Conservation (phyloP, 2,329 filamentous ascomycete genomes). For the Xylogone sp. region DNA sequence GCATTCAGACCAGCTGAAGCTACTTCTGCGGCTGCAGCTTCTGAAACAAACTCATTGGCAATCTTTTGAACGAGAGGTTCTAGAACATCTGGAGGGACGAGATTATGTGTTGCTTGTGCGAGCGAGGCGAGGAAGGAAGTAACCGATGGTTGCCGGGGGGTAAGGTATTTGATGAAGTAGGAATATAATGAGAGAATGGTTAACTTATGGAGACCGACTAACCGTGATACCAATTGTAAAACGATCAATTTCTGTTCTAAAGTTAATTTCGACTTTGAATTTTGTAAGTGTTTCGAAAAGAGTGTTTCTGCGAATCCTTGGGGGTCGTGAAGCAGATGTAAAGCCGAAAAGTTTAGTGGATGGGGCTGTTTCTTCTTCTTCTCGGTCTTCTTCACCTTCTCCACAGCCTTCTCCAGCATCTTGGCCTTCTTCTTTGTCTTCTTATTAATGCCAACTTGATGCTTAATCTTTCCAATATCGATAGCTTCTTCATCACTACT, state of each 20-base stretch:
- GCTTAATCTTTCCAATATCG: slow-evolving; percentile 77
- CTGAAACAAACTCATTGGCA: slow-evolving; percentile 96
- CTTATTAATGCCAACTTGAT: slow-evolving; percentile 90
- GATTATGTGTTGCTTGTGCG: slow-evolving; percentile 84
- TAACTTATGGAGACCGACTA: slow-evolving; percentile 90
- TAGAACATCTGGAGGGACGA: slow-evolving; percentile 88
- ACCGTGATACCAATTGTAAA: slow-evolving; percentile 81
- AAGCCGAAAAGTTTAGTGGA: slow-evolving; percentile 89
- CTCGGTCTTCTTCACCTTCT: slow-evolving; percentile 78
- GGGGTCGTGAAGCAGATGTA: slow-evolving; percentile 90
- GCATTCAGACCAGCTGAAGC: slow-evolving; percentile 89
- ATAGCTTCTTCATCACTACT: slow-evolving; percentile 78
- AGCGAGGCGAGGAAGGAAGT: slow-evolving; percentile 91
- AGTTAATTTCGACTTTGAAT: slow-evolving; percentile 76
- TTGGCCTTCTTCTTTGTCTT: slow-evolving; percentile 87
- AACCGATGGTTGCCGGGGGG: slow-evolving; percentile 81
- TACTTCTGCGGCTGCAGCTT: slow-evolving; percentile 87
- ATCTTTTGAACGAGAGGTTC: slow-evolving; percentile 93
- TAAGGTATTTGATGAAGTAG: slow-evolving; percentile 92
- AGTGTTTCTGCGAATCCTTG: slow-evolving; percentile 89
- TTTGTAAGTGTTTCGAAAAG: slow-evolving; percentile 88
- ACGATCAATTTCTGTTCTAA: slow-evolving; percentile 89
- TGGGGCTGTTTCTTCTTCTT: slow-evolving; percentile 85
- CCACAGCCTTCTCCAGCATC: slow-evolving; percentile 73
- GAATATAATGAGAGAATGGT: slow-evolving; percentile 90